Conservation (phyloP, 345 rosid genomes). For the Streptanthus diversifolius region DNA sequence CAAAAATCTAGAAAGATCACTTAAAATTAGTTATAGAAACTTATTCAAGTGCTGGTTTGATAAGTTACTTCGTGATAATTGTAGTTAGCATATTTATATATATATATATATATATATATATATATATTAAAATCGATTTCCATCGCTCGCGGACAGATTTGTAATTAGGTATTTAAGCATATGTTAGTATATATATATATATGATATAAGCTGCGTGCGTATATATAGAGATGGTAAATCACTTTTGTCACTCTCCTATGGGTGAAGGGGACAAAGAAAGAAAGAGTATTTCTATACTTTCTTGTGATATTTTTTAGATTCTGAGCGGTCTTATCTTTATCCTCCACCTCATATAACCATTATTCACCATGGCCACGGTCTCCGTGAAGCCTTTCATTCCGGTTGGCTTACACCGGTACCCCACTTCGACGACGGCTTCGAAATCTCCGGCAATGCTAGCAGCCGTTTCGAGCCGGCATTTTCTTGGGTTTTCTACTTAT, state of each 20-base stretch:
- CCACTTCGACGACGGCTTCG: not conserved
- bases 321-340: constrained; percentile 23
- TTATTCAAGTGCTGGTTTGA: not conserved
- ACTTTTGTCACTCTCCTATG: constrained; percentile 12
- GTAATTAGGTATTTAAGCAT: not conserved
- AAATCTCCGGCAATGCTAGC: constrained; percentile 11
- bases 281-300: constrained; percentile 17
- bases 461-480: not conserved
- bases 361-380: constrained; percentile 14
- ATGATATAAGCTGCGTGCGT: not conserved
- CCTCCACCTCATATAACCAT: constrained; percentile 13
- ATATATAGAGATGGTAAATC: not conserved
- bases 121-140: not conserved
- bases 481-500: constrained; percentile 3
- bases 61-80: not conserved
- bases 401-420: not conserved
- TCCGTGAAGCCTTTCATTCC: constrained; percentile 21
- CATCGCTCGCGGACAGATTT: not conserved
- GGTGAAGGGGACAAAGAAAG: constrained; percentile 15
- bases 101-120: too few species aligned
- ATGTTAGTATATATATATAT: not conserved
- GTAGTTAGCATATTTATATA: not conserved
- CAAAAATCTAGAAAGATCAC: not conserved
- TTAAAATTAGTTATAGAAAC: not conserved
- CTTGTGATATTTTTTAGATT: constrained; percentile 10